Percentiles rank a stretch among this genome's conserved stretches.
Conservation (phyloP, 192 early-diverging fungal species). For the Backusella parvicylindrica region DNA sequence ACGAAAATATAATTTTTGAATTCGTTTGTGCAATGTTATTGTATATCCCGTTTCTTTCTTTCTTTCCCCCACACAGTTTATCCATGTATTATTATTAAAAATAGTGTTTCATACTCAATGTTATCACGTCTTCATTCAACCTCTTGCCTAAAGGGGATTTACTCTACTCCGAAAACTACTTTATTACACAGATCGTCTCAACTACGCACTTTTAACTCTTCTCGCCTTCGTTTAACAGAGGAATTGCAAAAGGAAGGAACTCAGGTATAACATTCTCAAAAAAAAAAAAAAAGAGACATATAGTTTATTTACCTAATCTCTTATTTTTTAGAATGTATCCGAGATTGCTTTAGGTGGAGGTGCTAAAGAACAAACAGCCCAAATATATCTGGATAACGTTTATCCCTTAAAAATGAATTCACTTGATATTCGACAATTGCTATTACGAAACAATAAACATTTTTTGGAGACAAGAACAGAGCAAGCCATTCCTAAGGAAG, state of each 20-base stretch:
- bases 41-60: not conserved
- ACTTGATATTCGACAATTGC: slow-evolving; percentile 35
- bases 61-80: not conserved
- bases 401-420: slow-evolving; percentile 32
- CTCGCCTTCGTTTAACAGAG: not conserved
- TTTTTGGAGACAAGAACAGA: slow-evolving; percentile 17
- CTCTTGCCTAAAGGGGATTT: not conserved
- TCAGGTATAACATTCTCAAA: not conserved
- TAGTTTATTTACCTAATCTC: not conserved
- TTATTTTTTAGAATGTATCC: not conserved
- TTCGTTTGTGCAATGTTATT: not conserved
- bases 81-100: not conserved
- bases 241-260: not conserved
- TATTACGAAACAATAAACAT: slow-evolving; percentile 19
- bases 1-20: not conserved
- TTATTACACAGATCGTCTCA: not conserved
- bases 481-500: slow-evolving; percentile 31
- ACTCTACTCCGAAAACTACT: not conserved
- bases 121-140: not conserved
- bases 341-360: not conserved
- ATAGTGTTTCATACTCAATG: not conserved
- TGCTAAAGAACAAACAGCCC: slow-evolving; percentile 1
- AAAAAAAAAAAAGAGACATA: not conserved
- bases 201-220: not conserved
- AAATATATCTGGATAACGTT: slow-evolving; percentile 38